Percentiles rank a stretch among this genome's conserved stretches.
Evolutionary conservation across 495 filamentous ascomycete genomes (phyloP).

Genomic region (Penicillium cataractarum): DNA sequence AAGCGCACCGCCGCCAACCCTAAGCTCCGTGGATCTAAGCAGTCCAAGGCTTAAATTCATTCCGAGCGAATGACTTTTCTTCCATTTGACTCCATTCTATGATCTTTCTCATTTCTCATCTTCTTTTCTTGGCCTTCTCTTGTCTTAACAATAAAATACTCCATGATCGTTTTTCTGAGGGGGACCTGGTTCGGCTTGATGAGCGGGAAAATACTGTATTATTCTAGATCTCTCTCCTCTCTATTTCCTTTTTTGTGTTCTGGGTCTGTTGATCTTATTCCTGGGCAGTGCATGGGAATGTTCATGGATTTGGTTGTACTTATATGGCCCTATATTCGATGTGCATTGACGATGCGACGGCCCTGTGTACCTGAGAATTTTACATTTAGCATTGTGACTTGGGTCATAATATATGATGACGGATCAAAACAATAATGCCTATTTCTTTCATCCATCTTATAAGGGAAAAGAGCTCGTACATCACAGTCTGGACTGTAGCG

Average conservation of each 20-base stretch:
- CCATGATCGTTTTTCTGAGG: constrained; percentile 32
- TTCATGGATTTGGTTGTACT: constrained; percentile 34
- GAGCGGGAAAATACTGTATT: constrained; percentile 38
- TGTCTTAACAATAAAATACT: constrained; percentile 44
- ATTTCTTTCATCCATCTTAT: background rate
- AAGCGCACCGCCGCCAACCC: constrained; percentile 75
- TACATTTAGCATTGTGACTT: constrained; percentile 24
- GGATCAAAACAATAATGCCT: constrained; percentile 2
- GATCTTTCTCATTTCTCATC: constrained; percentile 10
- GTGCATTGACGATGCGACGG: constrained; percentile 34
- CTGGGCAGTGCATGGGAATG: constrained; percentile 42
- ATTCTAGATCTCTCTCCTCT: constrained; percentile 49
- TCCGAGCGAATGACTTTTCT: background rate
- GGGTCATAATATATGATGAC: constrained; percentile 9
- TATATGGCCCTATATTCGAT: constrained; percentile 37
- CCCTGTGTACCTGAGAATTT: constrained; percentile 19
- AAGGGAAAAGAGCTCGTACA: background rate
- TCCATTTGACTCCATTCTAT: background rate
- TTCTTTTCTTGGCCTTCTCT: constrained; percentile 31
- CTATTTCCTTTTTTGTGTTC: constrained; percentile 25
- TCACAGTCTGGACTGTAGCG: too few species aligned
- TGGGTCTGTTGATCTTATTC: constrained; percentile 24
- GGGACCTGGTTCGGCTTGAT: constrained; percentile 37
- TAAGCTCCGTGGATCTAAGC: constrained; percentile 62
- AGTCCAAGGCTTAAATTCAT: constrained; percentile 36